Evolutionary conservation across 2,329 filamentous ascomycete species (phyloP).

Genomic region (Periconia sp.): DNA sequence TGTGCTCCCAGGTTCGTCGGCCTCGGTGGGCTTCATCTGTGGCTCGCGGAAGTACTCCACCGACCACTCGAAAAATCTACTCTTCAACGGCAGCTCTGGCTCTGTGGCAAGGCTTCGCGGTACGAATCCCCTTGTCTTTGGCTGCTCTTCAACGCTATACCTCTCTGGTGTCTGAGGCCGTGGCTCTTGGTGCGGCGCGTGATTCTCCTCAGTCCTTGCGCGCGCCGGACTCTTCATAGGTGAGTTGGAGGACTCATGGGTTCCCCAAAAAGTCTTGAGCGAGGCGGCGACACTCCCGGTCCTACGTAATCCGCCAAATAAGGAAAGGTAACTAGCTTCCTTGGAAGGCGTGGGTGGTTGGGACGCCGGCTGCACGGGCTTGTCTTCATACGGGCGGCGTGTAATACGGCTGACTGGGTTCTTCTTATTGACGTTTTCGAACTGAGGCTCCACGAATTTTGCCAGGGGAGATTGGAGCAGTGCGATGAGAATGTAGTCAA

Average conservation of each 20-base stretch:
- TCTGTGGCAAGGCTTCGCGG: slow-evolving; percentile 64
- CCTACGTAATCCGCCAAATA: slow-evolving; percentile 65
- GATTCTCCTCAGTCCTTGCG: slow-evolving; percentile 63
- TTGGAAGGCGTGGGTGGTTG: slow-evolving; percentile 58
- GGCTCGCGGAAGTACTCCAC: slow-evolving; percentile 97
- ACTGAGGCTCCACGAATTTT: slow-evolving; percentile 70
- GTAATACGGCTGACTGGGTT: slow-evolving; percentile 54
- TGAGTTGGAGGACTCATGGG: slow-evolving; percentile 37
- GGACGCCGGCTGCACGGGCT: slow-evolving; percentile 51
- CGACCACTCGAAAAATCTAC: slow-evolving; percentile 91
- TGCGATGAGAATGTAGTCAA: slow-evolving; percentile 82
- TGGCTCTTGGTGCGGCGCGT: slow-evolving; percentile 74
- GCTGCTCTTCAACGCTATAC: slow-evolving; percentile 76
- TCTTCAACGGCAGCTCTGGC: slow-evolving; percentile 76
- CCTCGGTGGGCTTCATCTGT: slow-evolving; percentile 96
- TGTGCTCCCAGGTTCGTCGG: slow-evolving; percentile 92
- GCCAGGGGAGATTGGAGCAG: slow-evolving; percentile 80
- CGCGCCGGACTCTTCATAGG: slow-evolving; percentile 43
- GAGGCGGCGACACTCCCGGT: slow-evolving; percentile 70
- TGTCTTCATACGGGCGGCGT: slow-evolving; percentile 38
- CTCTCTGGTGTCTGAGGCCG: slow-evolving; percentile 67
- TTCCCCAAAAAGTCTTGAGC: slow-evolving; percentile 64
- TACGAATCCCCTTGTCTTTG: slow-evolving; percentile 77
- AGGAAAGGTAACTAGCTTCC: slow-evolving; percentile 62
- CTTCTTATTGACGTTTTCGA: slow-evolving; percentile 69